Evolutionary conservation across 805 yeast species (phyloP).

Genomic region (Saturnispora quitensis): DNA sequence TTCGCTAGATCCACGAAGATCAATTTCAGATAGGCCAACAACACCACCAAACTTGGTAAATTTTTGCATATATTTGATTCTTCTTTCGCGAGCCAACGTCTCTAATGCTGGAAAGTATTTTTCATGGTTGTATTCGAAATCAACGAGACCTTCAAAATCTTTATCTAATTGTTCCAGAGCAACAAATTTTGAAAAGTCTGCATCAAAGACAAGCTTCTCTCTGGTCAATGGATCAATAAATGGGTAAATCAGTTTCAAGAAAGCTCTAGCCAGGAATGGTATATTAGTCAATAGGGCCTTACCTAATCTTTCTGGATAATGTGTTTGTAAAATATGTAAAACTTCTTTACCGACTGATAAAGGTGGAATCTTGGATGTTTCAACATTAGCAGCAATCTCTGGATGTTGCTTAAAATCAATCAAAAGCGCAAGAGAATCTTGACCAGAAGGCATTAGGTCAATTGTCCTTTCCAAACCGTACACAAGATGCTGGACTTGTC

Average conservation of each 20-base stretch:
- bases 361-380: slow-evolving; percentile 74
- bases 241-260: slow-evolving; percentile 84
- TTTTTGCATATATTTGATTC: slow-evolving; percentile 54
- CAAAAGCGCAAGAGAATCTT: slow-evolving; percentile 82
- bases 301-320: slow-evolving; percentile 95
- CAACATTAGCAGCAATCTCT: slow-evolving; percentile 38
- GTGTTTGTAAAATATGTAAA: slow-evolving; percentile 86
- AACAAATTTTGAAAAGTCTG: slow-evolving; percentile 77
- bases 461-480: slow-evolving; percentile 88
- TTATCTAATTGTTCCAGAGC: slow-evolving; percentile 74
- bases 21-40: slow-evolving; percentile 77
- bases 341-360: slow-evolving; percentile 85
- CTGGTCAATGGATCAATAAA: slow-evolving; percentile 94
- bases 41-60: slow-evolving; percentile 62
- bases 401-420: slow-evolving; percentile 88
- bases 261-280: slow-evolving; percentile 91
- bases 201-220: slow-evolving; percentile 86
- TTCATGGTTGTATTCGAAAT: slow-evolving; percentile 75
- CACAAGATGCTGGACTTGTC: slow-evolving; percentile 94
- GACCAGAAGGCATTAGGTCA: slow-evolving; percentile 93
- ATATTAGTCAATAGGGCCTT: slow-evolving; percentile 85
- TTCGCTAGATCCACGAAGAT: slow-evolving; percentile 43
- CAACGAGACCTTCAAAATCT: slow-evolving; percentile 77
- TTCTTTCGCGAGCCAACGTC: slow-evolving; percentile 50
- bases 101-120: slow-evolving; percentile 69